These are phyloP conservation scores for Aspergillus cristatus DNA, from an alignment of 495 filamentous ascomycete species.

Conservation along the genomic window DNA sequence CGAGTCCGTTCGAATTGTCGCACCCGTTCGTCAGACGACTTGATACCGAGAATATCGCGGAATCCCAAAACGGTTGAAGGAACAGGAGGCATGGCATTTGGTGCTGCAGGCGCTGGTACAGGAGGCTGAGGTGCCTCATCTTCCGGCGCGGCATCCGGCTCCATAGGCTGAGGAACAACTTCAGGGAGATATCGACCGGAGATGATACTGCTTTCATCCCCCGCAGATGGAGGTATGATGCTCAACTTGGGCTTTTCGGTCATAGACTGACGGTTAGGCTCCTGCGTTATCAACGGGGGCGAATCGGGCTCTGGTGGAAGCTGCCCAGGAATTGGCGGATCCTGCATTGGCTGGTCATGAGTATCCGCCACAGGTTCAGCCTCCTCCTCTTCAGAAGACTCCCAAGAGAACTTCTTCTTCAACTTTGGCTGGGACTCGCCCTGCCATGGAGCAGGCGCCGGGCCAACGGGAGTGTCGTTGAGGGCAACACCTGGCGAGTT, in stretches of 20 bases:
- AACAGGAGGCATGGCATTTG: slow-evolving; percentile 9
- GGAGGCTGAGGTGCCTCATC: background rate
- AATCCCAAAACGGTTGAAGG: slow-evolving; percentile 47
- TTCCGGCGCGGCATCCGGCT: slow-evolving; percentile 4
- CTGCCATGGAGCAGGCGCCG: slow-evolving; percentile 4
- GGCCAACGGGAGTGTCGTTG: slow-evolving; percentile 11
- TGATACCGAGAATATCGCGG: slow-evolving; percentile 61
- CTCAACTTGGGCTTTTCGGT: slow-evolving; percentile 17
- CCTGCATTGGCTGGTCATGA: slow-evolving; percentile 1
- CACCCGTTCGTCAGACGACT: slow-evolving; percentile 53
- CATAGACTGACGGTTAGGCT: background rate
- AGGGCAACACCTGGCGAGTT: slow-evolving; percentile 8
- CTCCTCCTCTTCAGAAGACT: slow-evolving; percentile 18
- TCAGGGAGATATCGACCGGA: slow-evolving; percentile 8
- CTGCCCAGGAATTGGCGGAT: slow-evolving; percentile 12
- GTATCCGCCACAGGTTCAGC: background rate
- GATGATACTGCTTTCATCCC: slow-evolving; percentile 9
- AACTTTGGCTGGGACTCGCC: slow-evolving; percentile 17
- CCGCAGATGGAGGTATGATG: slow-evolving; percentile 12
- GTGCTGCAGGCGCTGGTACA: background rate
- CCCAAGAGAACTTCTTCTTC: slow-evolving; percentile 35
- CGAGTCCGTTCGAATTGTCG: slow-evolving; percentile 59
- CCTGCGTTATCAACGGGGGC: background rate
- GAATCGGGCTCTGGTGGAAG: slow-evolving; percentile 8
- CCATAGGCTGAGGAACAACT: slow-evolving; percentile 3